Percentiles rank a stretch among this genome's conserved stretches.
These are phyloP conservation scores for Fraxinus albicans DNA, from an alignment of 305 asterid species.

Conservation along the genomic window DNA sequence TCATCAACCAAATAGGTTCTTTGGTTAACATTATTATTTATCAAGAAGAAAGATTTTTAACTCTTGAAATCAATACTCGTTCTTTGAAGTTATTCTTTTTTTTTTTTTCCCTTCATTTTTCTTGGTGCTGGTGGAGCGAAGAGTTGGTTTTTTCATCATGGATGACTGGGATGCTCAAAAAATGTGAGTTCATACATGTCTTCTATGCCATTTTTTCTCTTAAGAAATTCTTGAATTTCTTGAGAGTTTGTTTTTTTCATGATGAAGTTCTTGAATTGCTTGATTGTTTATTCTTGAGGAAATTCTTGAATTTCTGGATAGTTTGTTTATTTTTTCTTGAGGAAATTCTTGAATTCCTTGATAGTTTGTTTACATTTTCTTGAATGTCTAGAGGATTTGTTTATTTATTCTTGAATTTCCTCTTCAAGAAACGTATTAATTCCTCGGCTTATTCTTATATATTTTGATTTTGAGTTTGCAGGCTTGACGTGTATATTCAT, in stretches of 20 bases:
- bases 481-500: slow-evolving; percentile 47
- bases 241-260: background rate
- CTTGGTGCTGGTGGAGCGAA: background rate
- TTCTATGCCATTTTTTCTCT: background rate
- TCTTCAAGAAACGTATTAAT: background rate
- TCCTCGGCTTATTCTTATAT: background rate
- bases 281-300: background rate
- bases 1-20: background rate
- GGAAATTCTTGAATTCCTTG: background rate
- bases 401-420: background rate
- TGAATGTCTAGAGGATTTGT: background rate
- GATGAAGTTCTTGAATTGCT: background rate
- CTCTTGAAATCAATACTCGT: background rate
- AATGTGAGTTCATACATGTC: slow-evolving; percentile 15
- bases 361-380: background rate
- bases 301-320: background rate
- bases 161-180: background rate
- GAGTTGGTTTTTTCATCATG: background rate
- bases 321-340: slow-evolving; percentile 5
- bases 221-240: background rate
- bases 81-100: background rate
- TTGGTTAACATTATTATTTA: background rate
- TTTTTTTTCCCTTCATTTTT: background rate
- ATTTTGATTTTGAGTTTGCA: slow-evolving; percentile 23
- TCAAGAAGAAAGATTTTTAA: background rate